These are phyloP conservation scores for Phytomonas francai DNA, from an alignment of 208 protist genomes.

Conservation along the genomic window DNA sequence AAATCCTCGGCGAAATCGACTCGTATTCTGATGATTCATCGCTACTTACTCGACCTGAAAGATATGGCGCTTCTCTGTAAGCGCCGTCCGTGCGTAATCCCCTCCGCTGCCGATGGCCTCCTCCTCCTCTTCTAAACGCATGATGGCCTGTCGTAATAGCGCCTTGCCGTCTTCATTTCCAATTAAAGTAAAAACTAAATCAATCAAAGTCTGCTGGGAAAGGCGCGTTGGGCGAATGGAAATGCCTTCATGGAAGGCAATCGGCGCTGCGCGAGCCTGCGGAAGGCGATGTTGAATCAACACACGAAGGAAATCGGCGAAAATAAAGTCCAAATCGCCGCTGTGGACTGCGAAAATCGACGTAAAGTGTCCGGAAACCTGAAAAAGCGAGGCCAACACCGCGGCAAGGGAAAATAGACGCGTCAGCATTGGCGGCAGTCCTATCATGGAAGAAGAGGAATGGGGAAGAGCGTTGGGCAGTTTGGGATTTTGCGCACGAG, in stretches of 20 bases:
- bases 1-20: too few species aligned
- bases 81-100: background rate
- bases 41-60: conserved; percentile 31
- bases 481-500: background rate
- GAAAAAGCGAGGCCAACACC: conserved; percentile 42
- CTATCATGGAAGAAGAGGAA: background rate
- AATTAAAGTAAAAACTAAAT: conserved; percentile 70
- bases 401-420: conserved; percentile 51
- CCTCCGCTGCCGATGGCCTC: conserved; percentile 2
- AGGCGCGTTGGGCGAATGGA: conserved; percentile 16
- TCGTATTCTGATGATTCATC: too few species aligned
- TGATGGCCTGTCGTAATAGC: conserved; percentile 64
- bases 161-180: conserved; percentile 55
- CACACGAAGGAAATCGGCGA: conserved; percentile 48
- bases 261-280: conserved; percentile 22
- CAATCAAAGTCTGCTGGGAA: conserved; percentile 50
- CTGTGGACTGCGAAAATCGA: conserved; percentile 68
- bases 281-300: conserved; percentile 52
- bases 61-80: conserved; percentile 19
- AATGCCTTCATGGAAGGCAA: conserved; percentile 31
- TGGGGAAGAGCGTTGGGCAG: background rate
- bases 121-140: conserved; percentile 59
- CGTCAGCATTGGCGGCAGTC: conserved; percentile 9
- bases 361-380: conserved; percentile 40
- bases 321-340: conserved; percentile 66